Evolutionary conservation across 2,329 filamentous ascomycete genomes (phyloP), one percentile per base, ranked within the genome.

Genomic region (Onygenales sp.): DNA sequence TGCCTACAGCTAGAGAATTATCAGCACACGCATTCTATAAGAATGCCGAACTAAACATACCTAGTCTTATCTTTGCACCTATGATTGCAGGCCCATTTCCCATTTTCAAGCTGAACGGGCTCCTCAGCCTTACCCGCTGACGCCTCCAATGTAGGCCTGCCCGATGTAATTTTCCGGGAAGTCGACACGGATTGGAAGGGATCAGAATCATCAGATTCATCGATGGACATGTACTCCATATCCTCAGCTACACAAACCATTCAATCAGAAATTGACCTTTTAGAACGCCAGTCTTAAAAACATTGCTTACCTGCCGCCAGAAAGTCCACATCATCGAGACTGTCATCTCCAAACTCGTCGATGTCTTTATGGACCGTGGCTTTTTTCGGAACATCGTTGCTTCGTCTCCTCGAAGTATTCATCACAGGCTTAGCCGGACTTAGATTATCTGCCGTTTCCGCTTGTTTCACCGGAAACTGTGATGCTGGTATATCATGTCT

Each of bases 81-180:
- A 63, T 92, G 87, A 54, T 85, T 85, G 68, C 87, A 92, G 38
- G 78, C 77, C 82, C 84, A 91, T 62, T 78, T 87, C 0, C 86
- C 87, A 62, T 87, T 91, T 0, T 75, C 68, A 56, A 90, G 76
- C 59, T 76, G 77, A 1, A 70, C 64, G 4, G 82, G 76, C 46
- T 77, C 69, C 36, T 61, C 59, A 5, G 57, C 48, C 4, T 63
- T 59, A 2, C 53, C 50, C 9, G 52, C 51, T 39, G 2, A 36
- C n/a, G 43, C 27, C 5, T 47, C 51, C 50, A 57, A 27, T 52
- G 36, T 31, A 55, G 45, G 44, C 55, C 33, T 35, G 55, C 52
- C 38, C 45, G 45, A 14, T 55, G 27, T 11, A 58, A 53, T 50
- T 38, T 50, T 50, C 43, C 32, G 17, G 32, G 52, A 58, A 43